phyloP scores from a whole-genome alignment of 176 grass and related monocot genomes.

The Oryza longistaminata region DNA sequence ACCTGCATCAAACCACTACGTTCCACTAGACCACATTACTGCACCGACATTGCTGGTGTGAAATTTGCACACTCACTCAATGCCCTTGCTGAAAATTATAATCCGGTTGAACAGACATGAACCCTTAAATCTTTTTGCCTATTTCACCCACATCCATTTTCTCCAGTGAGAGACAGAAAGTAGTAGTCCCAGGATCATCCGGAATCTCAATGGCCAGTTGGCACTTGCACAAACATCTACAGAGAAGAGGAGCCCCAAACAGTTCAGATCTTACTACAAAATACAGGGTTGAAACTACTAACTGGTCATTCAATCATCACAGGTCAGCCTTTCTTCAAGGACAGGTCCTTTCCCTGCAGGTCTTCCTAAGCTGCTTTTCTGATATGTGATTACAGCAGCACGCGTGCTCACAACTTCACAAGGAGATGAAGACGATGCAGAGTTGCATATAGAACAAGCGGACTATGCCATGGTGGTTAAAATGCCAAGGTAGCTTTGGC shows the following conservation, averaged over 20 bases:
- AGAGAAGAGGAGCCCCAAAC: slow-evolving; percentile 21
- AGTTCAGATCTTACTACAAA: slow-evolving; percentile 26
- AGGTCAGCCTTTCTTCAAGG: slow-evolving; percentile 33
- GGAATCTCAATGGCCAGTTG: slow-evolving; percentile 7
- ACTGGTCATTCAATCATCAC: slow-evolving; percentile 35
- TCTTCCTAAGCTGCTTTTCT: slow-evolving; percentile 11
- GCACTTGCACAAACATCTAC: slow-evolving; percentile 1
- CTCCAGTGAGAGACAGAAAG: slow-evolving; percentile 29
- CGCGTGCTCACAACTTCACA: slow-evolving; percentile 20
- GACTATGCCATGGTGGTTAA: slow-evolving; percentile 14
- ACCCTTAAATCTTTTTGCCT: background rate
- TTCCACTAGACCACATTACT: slow-evolving; percentile 1
- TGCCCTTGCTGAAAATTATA: background rate
- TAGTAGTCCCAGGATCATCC: background rate
- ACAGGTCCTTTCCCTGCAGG: slow-evolving; percentile 24
- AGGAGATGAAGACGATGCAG: background rate
- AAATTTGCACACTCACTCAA: background rate
- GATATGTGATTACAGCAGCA: slow-evolving; percentile 29
- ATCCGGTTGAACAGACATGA: background rate
- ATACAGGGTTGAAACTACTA: slow-evolving; percentile 26
- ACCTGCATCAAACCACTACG: background rate
- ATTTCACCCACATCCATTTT: background rate
- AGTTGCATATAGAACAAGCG: background rate
- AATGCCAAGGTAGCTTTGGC: slow-evolving; percentile 17
- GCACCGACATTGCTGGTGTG: background rate